Conservation (phyloP, 345 rosid species). For the Pugionium cornutum region DNA sequence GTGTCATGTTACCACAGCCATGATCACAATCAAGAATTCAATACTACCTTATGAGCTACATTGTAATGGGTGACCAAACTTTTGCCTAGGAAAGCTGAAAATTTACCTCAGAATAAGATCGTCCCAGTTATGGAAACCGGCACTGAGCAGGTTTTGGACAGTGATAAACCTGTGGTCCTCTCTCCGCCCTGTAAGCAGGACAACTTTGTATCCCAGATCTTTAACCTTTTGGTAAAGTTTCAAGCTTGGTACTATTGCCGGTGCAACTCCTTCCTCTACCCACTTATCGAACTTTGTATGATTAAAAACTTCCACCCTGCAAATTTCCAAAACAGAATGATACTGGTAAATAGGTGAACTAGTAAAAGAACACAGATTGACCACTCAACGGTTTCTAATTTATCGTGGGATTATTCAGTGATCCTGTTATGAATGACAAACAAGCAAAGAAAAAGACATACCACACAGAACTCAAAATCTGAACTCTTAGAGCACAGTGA, state of each 20-base stretch:
- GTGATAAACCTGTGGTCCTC: conserved; percentile 67
- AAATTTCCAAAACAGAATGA: conserved; percentile 21
- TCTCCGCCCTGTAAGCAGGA: conserved; percentile 78
- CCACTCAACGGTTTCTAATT: not conserved
- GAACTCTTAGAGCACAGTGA: not conserved
- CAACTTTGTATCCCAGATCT: conserved; percentile 70
- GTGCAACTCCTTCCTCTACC: conserved; percentile 77
- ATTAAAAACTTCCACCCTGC: conserved; percentile 70
- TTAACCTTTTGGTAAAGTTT: conserved; percentile 65
- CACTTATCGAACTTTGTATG: conserved; percentile 68
- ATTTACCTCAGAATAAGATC: conserved; percentile 81
- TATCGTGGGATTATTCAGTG: not conserved
- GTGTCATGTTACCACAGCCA: conserved; percentile 1
- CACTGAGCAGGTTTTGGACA: conserved; percentile 61
- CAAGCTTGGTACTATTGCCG: conserved; percentile 69
- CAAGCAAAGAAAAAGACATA: conserved; percentile 9
- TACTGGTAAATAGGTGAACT: not conserved
- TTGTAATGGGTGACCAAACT: not conserved
- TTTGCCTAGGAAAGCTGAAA: not conserved
- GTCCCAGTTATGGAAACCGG: conserved; percentile 79
- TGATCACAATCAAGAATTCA: not conserved
- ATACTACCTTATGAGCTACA: not conserved
- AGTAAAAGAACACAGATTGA: conserved; percentile 11
- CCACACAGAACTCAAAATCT: conserved; percentile 1
- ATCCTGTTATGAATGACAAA: not conserved